These are phyloP conservation scores for Xylariaceae sp. DNA, from an alignment of 2,329 filamentous ascomycete species.

Conservation along the genomic window DNA sequence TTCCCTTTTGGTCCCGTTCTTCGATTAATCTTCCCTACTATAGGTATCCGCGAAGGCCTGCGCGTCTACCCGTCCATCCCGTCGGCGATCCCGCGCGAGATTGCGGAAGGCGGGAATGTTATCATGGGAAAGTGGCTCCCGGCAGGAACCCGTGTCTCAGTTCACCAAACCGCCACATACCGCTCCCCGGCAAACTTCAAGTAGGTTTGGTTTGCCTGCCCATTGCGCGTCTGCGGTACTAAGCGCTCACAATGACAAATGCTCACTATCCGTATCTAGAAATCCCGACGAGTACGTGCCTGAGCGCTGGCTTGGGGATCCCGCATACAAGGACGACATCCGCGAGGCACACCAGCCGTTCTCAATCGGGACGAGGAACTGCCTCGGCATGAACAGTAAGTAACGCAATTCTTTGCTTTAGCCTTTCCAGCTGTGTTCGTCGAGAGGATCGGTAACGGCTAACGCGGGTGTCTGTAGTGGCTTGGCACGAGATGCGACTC, in stretches of 20 bases:
- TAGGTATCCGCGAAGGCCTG: constrained; percentile 26
- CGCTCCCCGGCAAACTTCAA: constrained; percentile 16
- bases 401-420: neutral
- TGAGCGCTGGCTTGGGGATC: constrained; percentile 22
- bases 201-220: constrained; percentile 5
- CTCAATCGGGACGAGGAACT: constrained; percentile 21
- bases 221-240: too few relatives aligned
- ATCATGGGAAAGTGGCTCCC: constrained; percentile 23
- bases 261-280: constrained; percentile 6
- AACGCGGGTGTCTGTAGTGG: constrained; percentile 1
- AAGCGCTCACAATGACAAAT: neutral
- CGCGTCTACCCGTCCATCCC: constrained; percentile 5
- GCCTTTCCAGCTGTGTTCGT: too few relatives aligned
- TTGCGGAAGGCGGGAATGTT: constrained; percentile 25
- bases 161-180: constrained; percentile 22
- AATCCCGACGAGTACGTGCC: constrained; percentile 21
- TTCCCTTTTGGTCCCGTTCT: neutral
- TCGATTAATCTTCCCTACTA: neutral
- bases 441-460: too few relatives aligned
- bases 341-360: constrained; percentile 24
- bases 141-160: constrained; percentile 18
- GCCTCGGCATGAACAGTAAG: constrained; percentile 22
- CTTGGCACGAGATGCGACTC: constrained; percentile 23
- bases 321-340: constrained; percentile 12
- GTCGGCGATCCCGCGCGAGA: constrained; percentile 17